Evolutionary conservation across 306 rosid genomes (phyloP).

Genomic region (Lithocarpus polystachyus): DNA sequence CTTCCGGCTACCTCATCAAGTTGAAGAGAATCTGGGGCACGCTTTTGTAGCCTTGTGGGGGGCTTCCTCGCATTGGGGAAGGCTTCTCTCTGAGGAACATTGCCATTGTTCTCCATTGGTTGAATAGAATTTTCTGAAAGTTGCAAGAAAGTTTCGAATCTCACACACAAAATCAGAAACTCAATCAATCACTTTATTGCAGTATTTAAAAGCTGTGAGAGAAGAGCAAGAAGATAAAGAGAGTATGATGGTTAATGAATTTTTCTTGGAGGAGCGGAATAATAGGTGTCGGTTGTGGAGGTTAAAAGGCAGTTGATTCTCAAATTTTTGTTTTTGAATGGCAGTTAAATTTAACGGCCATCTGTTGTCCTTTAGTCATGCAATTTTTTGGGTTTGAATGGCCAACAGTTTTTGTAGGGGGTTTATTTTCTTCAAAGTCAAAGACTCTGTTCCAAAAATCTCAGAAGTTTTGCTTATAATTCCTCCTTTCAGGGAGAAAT

Average conservation of each 20-base stretch:
- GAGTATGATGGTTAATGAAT: background rate
- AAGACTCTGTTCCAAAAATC: slow-evolving; percentile 1
- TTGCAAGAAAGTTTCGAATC: background rate
- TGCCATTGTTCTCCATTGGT: slow-evolving; percentile 27
- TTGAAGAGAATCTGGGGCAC: slow-evolving; percentile 58
- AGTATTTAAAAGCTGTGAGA: slow-evolving; percentile 2
- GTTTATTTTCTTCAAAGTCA: background rate
- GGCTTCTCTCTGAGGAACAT: slow-evolving; percentile 1
- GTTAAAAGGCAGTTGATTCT: background rate
- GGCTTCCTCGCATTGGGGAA: slow-evolving; percentile 13
- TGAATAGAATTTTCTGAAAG: background rate
- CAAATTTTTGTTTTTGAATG: slow-evolving; percentile 2
- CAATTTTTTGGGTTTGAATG: slow-evolving; percentile 5
- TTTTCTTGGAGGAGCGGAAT: slow-evolving; percentile 15
- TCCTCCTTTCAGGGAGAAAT: background rate
- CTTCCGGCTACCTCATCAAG: slow-evolving; percentile 31
- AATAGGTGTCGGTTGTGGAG: background rate
- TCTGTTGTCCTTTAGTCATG: background rate
- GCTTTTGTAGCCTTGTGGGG: slow-evolving; percentile 62
- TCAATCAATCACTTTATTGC: background rate
- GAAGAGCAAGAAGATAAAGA: background rate
- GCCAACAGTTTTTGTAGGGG: slow-evolving; percentile 32
- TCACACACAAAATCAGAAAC: background rate
- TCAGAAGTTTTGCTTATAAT: background rate
- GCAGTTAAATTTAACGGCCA: slow-evolving; percentile 5